Base-by-base conservation (phyloP, 192 early-diverging fungal species). In the Coemansia sp. region DNA sequence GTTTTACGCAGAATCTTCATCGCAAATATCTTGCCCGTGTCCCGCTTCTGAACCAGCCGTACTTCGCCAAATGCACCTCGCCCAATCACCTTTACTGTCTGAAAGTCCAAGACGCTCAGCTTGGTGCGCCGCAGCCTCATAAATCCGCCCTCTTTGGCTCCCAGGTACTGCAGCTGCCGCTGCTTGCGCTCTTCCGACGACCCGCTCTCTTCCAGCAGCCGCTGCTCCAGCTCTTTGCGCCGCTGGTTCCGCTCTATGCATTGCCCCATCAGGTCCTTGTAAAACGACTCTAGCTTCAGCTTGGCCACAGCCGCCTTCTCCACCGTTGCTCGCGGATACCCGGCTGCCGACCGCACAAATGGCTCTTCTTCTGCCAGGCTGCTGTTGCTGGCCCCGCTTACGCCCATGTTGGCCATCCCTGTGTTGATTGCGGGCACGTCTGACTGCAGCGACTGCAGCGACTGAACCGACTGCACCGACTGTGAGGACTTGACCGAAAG, bases 51-150 rank as follows among this genome's bases (percentile, higher is more conserved):
- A 12, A 95, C 96, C 37, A 99, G 67, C 36, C 97, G 83, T 34
- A 99, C 96, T 66, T 99, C 97, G 45, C 97, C 97, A 82, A 96
- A 99, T 3, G 96, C 97, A 31, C 97, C 97, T 42, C 93, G 93
- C 0, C 97, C 97, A 71, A 99, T 99, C 11, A 99, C 96, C 75
- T 94, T 91, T 59, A 99, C 84, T 14, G 97, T 99, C 23, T 80
- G 66, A 72, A 98, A 99, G 76, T 98, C 96, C 37, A 86, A 85
- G 5, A 94, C 83, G 16, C 92, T 89, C 40, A 99, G 67, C 56
- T 89, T 85, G 32, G 91, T 92, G 39, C 97, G 82, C 31, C 94
- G 82, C 38, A 99, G 77, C 45, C 97, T 84, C 66, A 98, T 79
- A 68, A 93, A 99, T 54, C 94, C 89, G 26, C 91, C 90, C 64